A percentile compares a stretch with the other conserved stretches of the same genome.
Evolutionary conservation across 164 flowering plant species (phyloP).

Genomic region (Annona cherimola): DNA sequence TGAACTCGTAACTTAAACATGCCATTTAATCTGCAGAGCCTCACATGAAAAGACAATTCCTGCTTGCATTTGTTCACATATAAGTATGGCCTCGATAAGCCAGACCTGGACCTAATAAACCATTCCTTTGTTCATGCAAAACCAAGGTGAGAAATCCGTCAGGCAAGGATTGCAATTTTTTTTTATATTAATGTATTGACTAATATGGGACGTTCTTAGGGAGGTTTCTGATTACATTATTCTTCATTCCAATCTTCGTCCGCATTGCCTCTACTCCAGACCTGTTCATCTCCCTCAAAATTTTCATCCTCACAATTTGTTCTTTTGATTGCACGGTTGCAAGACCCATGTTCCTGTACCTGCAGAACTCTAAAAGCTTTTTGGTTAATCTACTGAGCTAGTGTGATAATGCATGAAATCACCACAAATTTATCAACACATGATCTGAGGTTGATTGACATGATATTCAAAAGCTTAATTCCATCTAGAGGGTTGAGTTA

Average conservation of each 20-base stretch:
- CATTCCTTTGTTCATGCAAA: neutral
- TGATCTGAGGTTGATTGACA: too few relatives aligned
- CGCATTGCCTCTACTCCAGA: constrained; percentile 83
- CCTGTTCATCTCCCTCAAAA: constrained; percentile 62
- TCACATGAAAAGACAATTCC: too few relatives aligned
- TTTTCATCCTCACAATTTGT: constrained; percentile 75
- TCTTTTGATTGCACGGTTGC: constrained; percentile 76
- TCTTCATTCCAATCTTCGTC: constrained; percentile 80
- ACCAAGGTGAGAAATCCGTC: neutral
- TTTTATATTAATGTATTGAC: neutral
- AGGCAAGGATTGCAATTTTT: neutral
- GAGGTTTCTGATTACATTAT: constrained; percentile 79
- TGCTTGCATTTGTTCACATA: too few relatives aligned
- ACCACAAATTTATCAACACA: too few relatives aligned
- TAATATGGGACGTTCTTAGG: constrained; percentile 79
- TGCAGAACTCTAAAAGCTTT: constrained; percentile 20
- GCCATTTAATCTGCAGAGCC: too few relatives aligned
- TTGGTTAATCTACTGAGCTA: too few relatives aligned
- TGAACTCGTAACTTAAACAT: too few relatives aligned
- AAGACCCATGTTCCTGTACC: constrained; percentile 90
- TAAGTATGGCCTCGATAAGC: too few relatives aligned
- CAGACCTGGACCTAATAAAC: too few relatives aligned
- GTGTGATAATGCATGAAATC: too few relatives aligned
- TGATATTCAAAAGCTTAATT: too few relatives aligned
- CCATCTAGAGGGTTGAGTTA: too few relatives aligned